Percentiles rank a stretch among this genome's conserved stretches.
phyloP scores from a whole-genome alignment of 148 eudicot genomes.

The Spergularia marina region DNA sequence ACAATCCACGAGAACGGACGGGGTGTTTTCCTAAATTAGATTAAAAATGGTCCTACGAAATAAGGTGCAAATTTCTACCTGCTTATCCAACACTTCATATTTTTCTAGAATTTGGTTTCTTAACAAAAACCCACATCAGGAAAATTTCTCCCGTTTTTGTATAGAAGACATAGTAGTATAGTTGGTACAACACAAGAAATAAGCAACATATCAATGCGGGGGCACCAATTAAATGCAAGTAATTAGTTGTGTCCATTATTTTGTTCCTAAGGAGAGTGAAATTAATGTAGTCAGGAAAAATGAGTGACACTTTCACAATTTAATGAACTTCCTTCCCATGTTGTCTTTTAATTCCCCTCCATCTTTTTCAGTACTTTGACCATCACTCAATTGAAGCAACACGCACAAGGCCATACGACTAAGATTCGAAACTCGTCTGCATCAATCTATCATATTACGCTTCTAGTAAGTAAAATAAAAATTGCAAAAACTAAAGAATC shows the following conservation, averaged over 20 bases:
- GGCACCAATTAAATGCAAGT: slow-evolving; percentile 11
- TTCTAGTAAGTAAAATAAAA: neutral
- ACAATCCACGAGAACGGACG: no score
- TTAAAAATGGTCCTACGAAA: no score
- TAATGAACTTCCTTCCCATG: slow-evolving; percentile 13
- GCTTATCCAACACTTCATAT: slow-evolving; percentile 20
- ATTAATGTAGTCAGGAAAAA: slow-evolving; percentile 18
- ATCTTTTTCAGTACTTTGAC: slow-evolving; percentile 18
- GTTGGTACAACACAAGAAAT: neutral
- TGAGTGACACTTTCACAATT: slow-evolving; percentile 11
- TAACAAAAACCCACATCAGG: slow-evolving; percentile 13
- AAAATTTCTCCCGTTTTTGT: neutral
- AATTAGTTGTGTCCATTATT: neutral
- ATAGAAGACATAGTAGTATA: neutral
- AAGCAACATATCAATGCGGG: neutral
- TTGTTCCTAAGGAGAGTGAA: slow-evolving; percentile 7
- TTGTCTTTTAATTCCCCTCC: slow-evolving; percentile 20
- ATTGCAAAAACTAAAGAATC: neutral
- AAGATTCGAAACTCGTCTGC: no score
- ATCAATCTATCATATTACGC: neutral
- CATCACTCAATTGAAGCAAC: slow-evolving; percentile 16
- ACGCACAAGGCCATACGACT: no score
- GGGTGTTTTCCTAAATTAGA: no score
- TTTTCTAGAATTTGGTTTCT: slow-evolving; percentile 11
- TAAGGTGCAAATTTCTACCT: neutral